Base-by-base conservation (phyloP, 106 monocot genomes). In the Phalaenopsis aphrodite region DNA sequence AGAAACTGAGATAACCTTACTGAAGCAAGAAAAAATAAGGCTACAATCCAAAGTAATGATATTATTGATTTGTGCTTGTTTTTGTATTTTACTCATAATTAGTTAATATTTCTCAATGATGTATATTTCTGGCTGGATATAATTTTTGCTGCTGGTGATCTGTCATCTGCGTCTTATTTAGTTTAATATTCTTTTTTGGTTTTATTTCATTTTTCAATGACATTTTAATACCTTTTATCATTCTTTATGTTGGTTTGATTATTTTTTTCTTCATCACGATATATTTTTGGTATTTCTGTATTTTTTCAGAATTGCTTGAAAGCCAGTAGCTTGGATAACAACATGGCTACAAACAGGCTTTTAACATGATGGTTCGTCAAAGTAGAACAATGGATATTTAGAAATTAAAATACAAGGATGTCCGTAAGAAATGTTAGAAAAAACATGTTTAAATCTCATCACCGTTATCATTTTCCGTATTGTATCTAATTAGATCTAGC, bases 1-100 rank as follows among this genome's bases (percentile, higher is more conserved):
- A 1, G 91, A 93, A 78, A 95, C 92, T 12, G 99, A 99, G 66
- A 86, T 89, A 36, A 84, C 87, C 5, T 84, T 99, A 77, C 81
- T 99, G 12, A 92, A 87, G 75, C 94, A 95, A 79, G 99, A 99
- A 80, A 99, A 95, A 79, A 64, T 87, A 64, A 85, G 94, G 67
- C 83, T 99, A 18, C 90, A 95, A 38, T 85, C 88, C 80, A 86
- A 99, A 85, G 98, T 98, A 82, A 69, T 83, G 52, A 21, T 24
- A 76, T 47, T 43, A 17, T 43, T 14, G n/a, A 74, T 4, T 21
- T 74, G 74, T 74, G 43, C 17, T 74, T 76, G 49, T 52, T 18
- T 76, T 48, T 36, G 10, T 1, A 5, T 76, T 76, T 76, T 76
- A 24, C 14, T 5, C n/a, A 19, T 76, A 11, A 49, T 18, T 74